Evolutionary conservation across 345 rosid genomes (phyloP).

Genomic region (Eucalyptus marginata): DNA sequence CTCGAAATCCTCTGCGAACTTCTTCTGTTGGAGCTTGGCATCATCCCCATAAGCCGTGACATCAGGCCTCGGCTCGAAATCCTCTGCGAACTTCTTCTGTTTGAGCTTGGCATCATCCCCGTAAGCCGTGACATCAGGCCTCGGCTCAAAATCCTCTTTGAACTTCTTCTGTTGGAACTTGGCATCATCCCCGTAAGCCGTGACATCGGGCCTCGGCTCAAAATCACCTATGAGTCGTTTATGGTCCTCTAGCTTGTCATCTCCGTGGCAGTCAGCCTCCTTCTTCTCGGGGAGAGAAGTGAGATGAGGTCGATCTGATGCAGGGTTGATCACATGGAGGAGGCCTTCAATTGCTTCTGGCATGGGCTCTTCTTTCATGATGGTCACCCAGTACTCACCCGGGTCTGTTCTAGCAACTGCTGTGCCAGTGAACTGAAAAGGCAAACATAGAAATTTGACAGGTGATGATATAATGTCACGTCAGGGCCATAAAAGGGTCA

Average conservation of each 20-base stretch:
- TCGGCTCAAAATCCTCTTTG: background rate
- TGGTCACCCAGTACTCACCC: conserved; percentile 11
- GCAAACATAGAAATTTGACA: background rate
- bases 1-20: too few species aligned
- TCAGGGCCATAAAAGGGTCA: background rate
- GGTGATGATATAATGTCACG: background rate
- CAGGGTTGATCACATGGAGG: background rate
- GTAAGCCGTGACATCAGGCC: background rate
- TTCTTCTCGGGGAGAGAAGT: background rate
- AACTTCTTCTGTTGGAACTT: background rate
- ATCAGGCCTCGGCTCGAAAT: background rate
- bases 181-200: background rate
- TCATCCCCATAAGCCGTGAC: background rate
- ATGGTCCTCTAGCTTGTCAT: background rate
- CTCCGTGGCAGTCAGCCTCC: background rate
- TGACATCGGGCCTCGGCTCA: background rate
- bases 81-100: background rate
- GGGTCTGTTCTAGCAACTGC: conserved; percentile 9
- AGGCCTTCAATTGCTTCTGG: conserved; percentile 3
- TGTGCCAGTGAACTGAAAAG: background rate
- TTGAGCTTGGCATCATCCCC: background rate
- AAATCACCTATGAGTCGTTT: background rate
- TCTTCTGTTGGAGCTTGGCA: too few species aligned
- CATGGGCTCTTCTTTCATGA: conserved; percentile 8
- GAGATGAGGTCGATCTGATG: background rate